phyloP scores from a whole-genome alignment of 2,329 filamentous ascomycete genomes.

The Sclerotinia trifoliorum region DNA sequence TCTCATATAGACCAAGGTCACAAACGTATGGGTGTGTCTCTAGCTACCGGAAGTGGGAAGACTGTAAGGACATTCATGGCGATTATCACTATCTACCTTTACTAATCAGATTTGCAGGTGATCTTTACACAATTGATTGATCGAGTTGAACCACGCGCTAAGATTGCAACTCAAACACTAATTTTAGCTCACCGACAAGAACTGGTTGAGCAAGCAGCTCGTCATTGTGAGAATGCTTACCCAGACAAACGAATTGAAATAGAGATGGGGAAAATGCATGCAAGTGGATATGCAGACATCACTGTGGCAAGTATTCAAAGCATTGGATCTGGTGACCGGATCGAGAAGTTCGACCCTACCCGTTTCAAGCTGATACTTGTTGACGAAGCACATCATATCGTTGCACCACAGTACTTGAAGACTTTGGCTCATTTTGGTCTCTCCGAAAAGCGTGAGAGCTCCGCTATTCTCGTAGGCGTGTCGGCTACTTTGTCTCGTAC shows the following conservation, averaged over 20 bases:
- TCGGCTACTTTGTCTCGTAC: conserved; percentile 78
- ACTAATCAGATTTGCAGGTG: conserved; percentile 52
- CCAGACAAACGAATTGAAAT: conserved; percentile 80
- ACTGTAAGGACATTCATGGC: conserved; percentile 55
- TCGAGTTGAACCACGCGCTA: conserved; percentile 59
- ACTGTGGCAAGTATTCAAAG: conserved; percentile 89
- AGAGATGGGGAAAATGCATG: conserved; percentile 80
- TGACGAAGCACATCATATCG: conserved; percentile 96
- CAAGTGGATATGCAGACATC: conserved; percentile 82
- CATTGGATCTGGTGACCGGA: conserved; percentile 70
- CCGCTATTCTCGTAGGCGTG: conserved; percentile 78
- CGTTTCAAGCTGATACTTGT: conserved; percentile 89
- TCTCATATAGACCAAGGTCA: conserved; percentile 67
- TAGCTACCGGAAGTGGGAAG: conserved; percentile 87
- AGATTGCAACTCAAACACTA: conserved; percentile 70
- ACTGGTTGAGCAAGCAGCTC: conserved; percentile 88
- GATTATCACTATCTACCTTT: background rate
- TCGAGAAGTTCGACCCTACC: conserved; percentile 77
- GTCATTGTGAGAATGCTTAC: conserved; percentile 78
- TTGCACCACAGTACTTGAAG: conserved; percentile 75
- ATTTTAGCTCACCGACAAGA: conserved; percentile 92
- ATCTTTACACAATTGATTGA: conserved; percentile 96
- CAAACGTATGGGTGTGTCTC: conserved; percentile 76
- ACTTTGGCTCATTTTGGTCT: conserved; percentile 78
- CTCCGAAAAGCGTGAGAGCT: conserved; percentile 47